Base-by-base conservation (phyloP, 192 early-diverging fungal genomes). In the Coemansia sp. region DNA sequence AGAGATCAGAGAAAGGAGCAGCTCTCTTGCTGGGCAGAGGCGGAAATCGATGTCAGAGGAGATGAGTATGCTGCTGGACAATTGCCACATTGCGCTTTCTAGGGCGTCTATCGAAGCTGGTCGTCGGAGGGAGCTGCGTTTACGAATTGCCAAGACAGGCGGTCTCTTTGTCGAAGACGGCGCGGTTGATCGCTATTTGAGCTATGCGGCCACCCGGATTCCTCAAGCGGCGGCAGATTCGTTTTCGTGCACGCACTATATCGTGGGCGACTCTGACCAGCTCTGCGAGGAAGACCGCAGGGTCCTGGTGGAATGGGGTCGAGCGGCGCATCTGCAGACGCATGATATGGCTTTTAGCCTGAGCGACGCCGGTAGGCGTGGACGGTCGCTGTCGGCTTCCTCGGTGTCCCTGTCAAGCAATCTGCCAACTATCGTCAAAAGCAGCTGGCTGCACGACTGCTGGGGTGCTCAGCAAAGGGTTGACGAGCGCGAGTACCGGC, bases 21-120 rank as follows among this genome's bases (percentile, higher is more conserved):
- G n/a, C 62, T 29, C 36, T 42, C 23, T 64, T n/a, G 30, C 30
- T 3, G 8, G 3, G 30, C 30, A 32, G 30, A 32, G 30, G 30
- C 30, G 30, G 2, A 10, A 42, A 14, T 42, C 39, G 8, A 16
- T 42, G 55, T 30, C 42, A 7, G 24, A 39, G 16, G 42, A 42
- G 19, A 25, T 45, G 7, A 55, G 39, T 4, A 60, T 18, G 39
- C 36, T 47, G 1, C 52, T 75, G 11, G 61, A 61, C 16, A 46
- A 60, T 3, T 75, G 72, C 50, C 59, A 58, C 32, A 62, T 75
- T 49, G 58, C 60, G 16, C 68, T 75, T 4, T 75, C 72, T 6
- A 45, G 50, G 27, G 53, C 59, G 25, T 68, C 67, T 1, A 19
- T 69, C 19, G 65, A 68, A 32, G 24, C 24, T 16, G 60, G 63